phyloP scores from a whole-genome alignment of 257 asterid genomes.

The Plectranthus barbatus region DNA sequence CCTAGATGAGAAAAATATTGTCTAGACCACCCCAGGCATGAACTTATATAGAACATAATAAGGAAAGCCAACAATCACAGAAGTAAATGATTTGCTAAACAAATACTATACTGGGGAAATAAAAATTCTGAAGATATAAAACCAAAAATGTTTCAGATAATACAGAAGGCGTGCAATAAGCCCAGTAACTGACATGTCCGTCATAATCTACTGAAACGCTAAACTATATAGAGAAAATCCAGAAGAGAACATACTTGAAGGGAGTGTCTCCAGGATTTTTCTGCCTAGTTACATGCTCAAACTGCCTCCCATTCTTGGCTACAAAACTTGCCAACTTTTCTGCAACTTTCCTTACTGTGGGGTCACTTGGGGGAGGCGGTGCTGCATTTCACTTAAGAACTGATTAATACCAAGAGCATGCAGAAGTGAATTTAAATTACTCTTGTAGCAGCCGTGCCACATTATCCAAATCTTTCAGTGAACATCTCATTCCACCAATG shows the following conservation, averaged over 20 bases:
- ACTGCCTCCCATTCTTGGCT: slow-evolving; percentile 97
- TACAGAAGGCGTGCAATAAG: too few species aligned
- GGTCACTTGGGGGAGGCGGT: slow-evolving; percentile 91
- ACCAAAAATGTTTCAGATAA: too few species aligned
- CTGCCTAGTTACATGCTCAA: slow-evolving; percentile 84
- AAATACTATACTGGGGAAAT: too few species aligned
- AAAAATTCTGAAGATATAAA: too few species aligned
- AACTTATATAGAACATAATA: too few species aligned
- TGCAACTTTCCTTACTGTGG: slow-evolving; percentile 86
- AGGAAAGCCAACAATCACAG: too few species aligned
- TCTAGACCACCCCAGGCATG: too few species aligned
- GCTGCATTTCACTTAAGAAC: slow-evolving; percentile 99
- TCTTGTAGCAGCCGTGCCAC: slow-evolving; percentile 79
- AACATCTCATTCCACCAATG: slow-evolving; percentile 73
- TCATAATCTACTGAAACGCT: too few species aligned
- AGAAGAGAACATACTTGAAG: slow-evolving; percentile 47
- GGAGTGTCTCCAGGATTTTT: slow-evolving; percentile 98
- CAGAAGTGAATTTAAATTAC: slow-evolving; percentile 79
- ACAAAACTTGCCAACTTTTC: slow-evolving; percentile 97
- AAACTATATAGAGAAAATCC: too few species aligned
- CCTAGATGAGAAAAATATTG: too few species aligned
- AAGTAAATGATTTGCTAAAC: too few species aligned
- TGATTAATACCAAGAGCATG: slow-evolving; percentile 80
- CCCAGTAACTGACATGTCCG: too few species aligned
- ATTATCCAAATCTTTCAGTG: slow-evolving; percentile 71